These are phyloP conservation scores for Plasmodium ovale DNA, from an alignment of 169 alveolate genomes.

Conservation along the genomic window DNA sequence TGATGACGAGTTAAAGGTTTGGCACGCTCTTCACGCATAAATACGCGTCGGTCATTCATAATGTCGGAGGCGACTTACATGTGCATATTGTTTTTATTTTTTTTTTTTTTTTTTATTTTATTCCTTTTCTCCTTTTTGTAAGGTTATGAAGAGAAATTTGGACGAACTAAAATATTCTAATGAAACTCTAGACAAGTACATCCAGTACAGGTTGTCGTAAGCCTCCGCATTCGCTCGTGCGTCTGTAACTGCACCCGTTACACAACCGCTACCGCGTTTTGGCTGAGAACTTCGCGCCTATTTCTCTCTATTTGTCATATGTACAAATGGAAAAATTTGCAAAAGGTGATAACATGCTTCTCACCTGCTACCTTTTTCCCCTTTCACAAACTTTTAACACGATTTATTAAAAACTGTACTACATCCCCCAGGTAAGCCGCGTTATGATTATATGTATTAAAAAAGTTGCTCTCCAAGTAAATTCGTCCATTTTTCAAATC, in stretches of 20 bases:
- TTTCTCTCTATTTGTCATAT: not conserved
- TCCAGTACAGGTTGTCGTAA: conserved; percentile 48
- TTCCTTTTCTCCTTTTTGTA: not conserved
- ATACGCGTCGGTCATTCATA: not conserved
- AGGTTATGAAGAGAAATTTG: conserved; percentile 36
- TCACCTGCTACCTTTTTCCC: conserved; percentile 55
- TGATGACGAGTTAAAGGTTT: conserved; percentile 65
- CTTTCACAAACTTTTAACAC: conserved; percentile 72
- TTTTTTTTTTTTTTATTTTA: conserved; percentile 2
- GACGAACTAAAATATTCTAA: conserved; percentile 48
- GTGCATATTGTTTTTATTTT: not conserved
- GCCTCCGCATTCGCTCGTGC: not conserved
- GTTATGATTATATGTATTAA: conserved; percentile 75
- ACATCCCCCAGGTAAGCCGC: conserved; percentile 78
- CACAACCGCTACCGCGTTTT: no score
- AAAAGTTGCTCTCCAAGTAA: conserved; percentile 74
- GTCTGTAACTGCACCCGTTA: no score
- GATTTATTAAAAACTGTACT: conserved; percentile 62
- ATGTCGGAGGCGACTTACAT: not conserved
- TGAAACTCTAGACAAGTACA: conserved; percentile 66
- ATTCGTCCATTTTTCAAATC: conserved; percentile 35
- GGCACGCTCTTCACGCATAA: not conserved
- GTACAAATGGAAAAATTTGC: no score
- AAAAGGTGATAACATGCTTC: no score
- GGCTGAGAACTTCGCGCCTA: not conserved